These are phyloP conservation scores for Gossypium anomalum DNA, from an alignment of 345 rosid genomes.

Conservation along the genomic window DNA sequence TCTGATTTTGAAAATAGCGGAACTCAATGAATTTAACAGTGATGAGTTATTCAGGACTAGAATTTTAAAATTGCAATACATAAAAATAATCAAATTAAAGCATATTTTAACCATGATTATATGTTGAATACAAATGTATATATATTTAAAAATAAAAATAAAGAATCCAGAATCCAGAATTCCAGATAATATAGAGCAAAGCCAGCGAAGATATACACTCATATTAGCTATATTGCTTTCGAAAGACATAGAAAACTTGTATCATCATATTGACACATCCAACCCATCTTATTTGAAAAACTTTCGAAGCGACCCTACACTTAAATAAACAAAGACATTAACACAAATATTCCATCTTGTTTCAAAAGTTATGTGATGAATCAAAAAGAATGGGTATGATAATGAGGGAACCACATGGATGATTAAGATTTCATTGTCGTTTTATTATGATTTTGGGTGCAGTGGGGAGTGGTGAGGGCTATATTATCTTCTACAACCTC, in stretches of 20 bases:
- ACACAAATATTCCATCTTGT: constrained; percentile 22
- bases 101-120: too few relatives aligned
- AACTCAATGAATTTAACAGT: too few relatives aligned
- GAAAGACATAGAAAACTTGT: constrained; percentile 3
- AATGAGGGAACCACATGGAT: constrained; percentile 24
- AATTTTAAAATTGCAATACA: too few relatives aligned
- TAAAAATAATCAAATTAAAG: too few relatives aligned
- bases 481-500: too few relatives aligned
- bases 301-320: constrained; percentile 19
- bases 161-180: too few relatives aligned
- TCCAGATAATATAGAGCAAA: too few relatives aligned
- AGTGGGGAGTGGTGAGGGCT: constrained; percentile 1
- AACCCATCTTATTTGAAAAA: constrained; percentile 16
- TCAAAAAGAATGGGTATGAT: constrained; percentile 23
- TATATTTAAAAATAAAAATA: too few relatives aligned
- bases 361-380: constrained; percentile 15
- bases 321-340: constrained; percentile 19
- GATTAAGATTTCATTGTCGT: constrained; percentile 26
- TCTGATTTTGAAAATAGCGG: too few relatives aligned
- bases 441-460: constrained; percentile 5
- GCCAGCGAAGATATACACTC: neutral
- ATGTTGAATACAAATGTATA: too few relatives aligned
- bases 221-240: constrained; percentile 18
- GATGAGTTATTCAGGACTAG: too few relatives aligned
- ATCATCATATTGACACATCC: constrained; percentile 19